Evolutionary conservation across 2,329 filamentous ascomycete species (phyloP), one percentile per base, ranked within the genome.

Genomic region (Cercospora nicotianae): DNA sequence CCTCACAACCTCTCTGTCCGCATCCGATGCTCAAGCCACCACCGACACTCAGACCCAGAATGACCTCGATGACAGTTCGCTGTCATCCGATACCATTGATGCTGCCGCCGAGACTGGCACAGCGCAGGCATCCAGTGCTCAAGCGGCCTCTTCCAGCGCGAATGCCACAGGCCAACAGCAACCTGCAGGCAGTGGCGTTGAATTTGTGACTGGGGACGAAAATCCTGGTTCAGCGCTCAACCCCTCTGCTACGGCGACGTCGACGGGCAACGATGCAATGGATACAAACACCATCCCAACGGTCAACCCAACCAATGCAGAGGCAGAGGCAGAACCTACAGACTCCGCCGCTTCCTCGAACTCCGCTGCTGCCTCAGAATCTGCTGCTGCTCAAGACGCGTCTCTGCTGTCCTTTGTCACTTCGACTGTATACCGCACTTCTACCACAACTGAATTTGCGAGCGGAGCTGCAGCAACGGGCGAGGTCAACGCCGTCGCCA

Each of bases 241-340:
- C 28, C 28, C 55, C 13, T 18, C 28, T 8, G 60, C 60, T 30
- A 62, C 36, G 36, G 60, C 60, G 12, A 62, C 60, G 10, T 62
- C 36, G 23, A 62, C 23, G 1, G 60, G 60, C 23, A 62, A 62
- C 39, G 23, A 42, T 18, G 36, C 36, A 7, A 62, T 64, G 62
- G 62, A 64, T 33, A 58, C 51, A 18, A 58, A 33, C 10, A 58
- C 51, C 6, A 53, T 58, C n/a, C 62, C 62, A 7, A 64, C 48
- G 1, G 31, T 64, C 28, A 55, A 64, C 20, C 51, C 48, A 13
- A 60, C 58, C 31, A 39, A 39, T 26, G 58, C 58, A 1, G 58
- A 48, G 30, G 57, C 31, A n/a, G 13, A 13, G 12, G 28, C 57
- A 20, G 30, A 18, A 16, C 18, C 30, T 23, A 33, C 33, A 9